Percentiles rank a stretch among this genome's conserved stretches.
These are phyloP conservation scores for Lodderomyces beijingensis DNA, from an alignment of 1,139 yeast species.

Conservation along the genomic window DNA sequence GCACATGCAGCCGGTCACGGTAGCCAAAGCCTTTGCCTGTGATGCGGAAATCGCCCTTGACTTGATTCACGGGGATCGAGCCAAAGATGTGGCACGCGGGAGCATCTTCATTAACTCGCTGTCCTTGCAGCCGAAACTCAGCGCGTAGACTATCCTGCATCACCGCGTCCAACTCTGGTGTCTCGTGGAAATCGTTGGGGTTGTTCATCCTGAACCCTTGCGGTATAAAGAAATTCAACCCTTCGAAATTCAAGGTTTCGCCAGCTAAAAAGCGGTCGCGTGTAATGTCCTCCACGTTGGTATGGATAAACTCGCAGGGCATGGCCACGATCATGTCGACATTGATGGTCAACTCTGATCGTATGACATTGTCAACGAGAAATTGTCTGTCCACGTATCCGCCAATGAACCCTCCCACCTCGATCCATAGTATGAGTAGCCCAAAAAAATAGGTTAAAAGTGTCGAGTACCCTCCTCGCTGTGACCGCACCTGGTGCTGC, in stretches of 20 bases:
- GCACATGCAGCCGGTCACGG: conserved; percentile 41
- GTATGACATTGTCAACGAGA: conserved; percentile 61
- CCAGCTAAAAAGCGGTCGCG: conserved; percentile 75
- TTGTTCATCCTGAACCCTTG: conserved; percentile 37
- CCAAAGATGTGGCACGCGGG: conserved; percentile 92
- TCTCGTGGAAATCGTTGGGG: conserved; percentile 43
- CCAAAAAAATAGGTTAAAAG: conserved; percentile 56
- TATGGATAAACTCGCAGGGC: conserved; percentile 75
- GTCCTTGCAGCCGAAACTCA: conserved; percentile 47
- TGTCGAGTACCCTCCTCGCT: conserved; percentile 77
- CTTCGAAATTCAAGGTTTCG: conserved; percentile 67
- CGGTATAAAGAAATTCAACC: conserved; percentile 55
- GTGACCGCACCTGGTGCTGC: conserved; percentile 68
- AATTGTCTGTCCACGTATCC: conserved; percentile 81
- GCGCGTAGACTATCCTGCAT: conserved; percentile 64
- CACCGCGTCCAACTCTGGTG: conserved; percentile 65
- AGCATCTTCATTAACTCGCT: conserved; percentile 42
- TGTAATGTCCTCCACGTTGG: conserved; percentile 75
- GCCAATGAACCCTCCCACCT: conserved; percentile 79
- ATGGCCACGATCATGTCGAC: conserved; percentile 76
- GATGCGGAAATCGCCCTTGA: conserved; percentile 79
- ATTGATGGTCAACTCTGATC: conserved; percentile 62
- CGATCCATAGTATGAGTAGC: conserved; percentile 76
- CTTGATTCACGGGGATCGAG: conserved; percentile 79
- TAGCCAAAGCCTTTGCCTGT: conserved; percentile 73